phyloP scores from a whole-genome alignment of 202 grass and related monocot species.

The Schoenoplectus tabernaemontani region DNA sequence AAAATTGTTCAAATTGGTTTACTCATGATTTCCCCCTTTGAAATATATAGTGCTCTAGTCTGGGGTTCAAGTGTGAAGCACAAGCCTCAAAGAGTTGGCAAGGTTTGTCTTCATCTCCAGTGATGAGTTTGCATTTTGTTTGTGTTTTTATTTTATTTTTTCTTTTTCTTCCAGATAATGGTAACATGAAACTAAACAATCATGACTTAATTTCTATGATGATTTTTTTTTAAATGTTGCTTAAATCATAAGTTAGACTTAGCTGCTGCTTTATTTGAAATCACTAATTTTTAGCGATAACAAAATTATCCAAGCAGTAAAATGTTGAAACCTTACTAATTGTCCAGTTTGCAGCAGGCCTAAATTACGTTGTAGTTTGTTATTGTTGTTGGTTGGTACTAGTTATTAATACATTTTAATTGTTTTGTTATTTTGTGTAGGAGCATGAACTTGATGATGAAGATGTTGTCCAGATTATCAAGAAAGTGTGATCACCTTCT shows the following conservation, averaged over 20 bases:
- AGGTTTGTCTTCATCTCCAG: conserved; percentile 30
- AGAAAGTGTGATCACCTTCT: conserved; percentile 51
- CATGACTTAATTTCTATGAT: not conserved
- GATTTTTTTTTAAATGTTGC: not conserved
- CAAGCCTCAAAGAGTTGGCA: conserved; percentile 97
- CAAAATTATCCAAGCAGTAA: not conserved
- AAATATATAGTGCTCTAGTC: conserved; percentile 61
- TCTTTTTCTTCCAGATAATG: not conserved
- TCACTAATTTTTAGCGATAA: not conserved
- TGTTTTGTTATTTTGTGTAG: conserved; percentile 24
- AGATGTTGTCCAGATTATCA: conserved; percentile 96
- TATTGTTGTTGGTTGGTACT: not conserved
- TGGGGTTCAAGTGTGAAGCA: conserved; percentile 96
- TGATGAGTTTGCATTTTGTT: not conserved
- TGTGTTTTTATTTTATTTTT: not conserved
- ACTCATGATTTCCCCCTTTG: not conserved
- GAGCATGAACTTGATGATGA: conserved; percentile 97
- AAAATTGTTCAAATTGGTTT: not conserved
- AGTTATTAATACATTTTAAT: not conserved
- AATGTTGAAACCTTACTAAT: not conserved
- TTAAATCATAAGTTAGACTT: not conserved
- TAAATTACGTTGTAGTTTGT: not conserved
- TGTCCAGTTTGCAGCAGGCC: not conserved
- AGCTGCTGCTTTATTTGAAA: not conserved
- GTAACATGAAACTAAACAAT: not conserved